Conservation (phyloP, 2,329 filamentous ascomycete species). For the Xylariaceae sp. region DNA sequence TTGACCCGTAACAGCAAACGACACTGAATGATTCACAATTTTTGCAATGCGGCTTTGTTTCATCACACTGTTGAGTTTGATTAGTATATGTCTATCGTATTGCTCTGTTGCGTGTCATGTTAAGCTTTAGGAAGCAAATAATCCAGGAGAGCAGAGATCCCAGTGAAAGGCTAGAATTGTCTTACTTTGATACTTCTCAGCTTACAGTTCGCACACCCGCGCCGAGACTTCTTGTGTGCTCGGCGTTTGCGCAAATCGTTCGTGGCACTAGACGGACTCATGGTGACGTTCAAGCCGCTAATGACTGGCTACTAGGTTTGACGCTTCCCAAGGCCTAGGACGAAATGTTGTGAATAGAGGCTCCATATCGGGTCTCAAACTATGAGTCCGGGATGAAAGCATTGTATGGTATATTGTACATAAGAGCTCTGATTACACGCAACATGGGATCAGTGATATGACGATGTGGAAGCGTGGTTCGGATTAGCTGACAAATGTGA, state of each 20-base stretch:
- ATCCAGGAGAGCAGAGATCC: neutral
- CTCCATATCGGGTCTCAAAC: no score
- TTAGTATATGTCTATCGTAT: neutral
- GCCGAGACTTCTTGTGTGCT: slow-evolving; percentile 49
- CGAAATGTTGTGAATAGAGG: no score
- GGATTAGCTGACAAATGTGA: neutral
- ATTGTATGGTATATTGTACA: no score
- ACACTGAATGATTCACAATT: slow-evolving; percentile 12
- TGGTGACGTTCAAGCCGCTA: no score
- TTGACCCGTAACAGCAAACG: slow-evolving; percentile 11
- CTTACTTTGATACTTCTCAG: slow-evolving; percentile 44
- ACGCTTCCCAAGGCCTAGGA: no score
- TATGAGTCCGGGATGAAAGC: no score
- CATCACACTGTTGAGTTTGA: slow-evolving; percentile 13
- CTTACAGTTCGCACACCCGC: slow-evolving; percentile 55
- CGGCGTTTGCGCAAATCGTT: slow-evolving; percentile 25
- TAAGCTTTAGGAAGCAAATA: neutral
- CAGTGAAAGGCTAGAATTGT: neutral
- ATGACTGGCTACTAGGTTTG: no score
- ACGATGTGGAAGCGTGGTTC: no score
- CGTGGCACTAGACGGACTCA: neutral
- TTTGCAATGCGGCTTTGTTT: slow-evolving; percentile 13
- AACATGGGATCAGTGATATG: no score
- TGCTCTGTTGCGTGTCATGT: neutral
- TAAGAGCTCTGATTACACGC: no score